These are phyloP conservation scores for Kodamaea anthophila DNA, from an alignment of 1,139 yeast species.

Conservation along the genomic window DNA sequence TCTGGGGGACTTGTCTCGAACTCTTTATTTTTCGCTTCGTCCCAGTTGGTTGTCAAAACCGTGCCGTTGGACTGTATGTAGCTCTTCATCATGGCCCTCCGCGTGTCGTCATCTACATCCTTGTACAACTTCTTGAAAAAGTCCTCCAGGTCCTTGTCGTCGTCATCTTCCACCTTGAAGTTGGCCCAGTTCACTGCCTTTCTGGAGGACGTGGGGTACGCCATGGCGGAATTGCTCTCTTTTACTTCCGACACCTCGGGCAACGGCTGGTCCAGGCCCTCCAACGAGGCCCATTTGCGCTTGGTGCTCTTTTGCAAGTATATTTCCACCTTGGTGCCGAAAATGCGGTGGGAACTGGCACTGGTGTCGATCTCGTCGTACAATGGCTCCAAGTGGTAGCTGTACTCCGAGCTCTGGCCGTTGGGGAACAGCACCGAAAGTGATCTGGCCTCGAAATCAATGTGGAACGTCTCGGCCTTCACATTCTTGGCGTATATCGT, in stretches of 20 bases:
- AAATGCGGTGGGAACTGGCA: conserved; percentile 45
- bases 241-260: conserved; percentile 8
- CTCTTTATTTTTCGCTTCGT: conserved; percentile 63
- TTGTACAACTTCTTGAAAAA: conserved; percentile 74
- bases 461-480: conserved; percentile 37
- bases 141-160: conserved; percentile 48
- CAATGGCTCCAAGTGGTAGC: conserved; percentile 46
- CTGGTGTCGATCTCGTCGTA: conserved; percentile 44
- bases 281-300: conserved; percentile 43
- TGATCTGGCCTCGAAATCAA: conserved; percentile 28
- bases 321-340: conserved; percentile 73
- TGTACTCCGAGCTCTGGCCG: conserved; percentile 40
- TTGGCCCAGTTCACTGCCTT: conserved; percentile 68
- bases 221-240: conserved; percentile 13
- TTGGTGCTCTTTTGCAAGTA: conserved; percentile 32
- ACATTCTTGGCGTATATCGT: conserved; percentile 69
- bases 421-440: conserved; percentile 43
- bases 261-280: conserved; percentile 13
- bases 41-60: conserved; percentile 89
- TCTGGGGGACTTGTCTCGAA: conserved; percentile 78
- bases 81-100: conserved; percentile 95
- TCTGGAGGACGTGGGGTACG: conserved; percentile 61
- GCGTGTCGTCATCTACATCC: conserved; percentile 82
- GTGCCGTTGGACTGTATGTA: conserved; percentile 94
- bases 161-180: conserved; percentile 48